Conservation (phyloP, 108 stramenopile genomes). For the Skeletonema potamos region DNA sequence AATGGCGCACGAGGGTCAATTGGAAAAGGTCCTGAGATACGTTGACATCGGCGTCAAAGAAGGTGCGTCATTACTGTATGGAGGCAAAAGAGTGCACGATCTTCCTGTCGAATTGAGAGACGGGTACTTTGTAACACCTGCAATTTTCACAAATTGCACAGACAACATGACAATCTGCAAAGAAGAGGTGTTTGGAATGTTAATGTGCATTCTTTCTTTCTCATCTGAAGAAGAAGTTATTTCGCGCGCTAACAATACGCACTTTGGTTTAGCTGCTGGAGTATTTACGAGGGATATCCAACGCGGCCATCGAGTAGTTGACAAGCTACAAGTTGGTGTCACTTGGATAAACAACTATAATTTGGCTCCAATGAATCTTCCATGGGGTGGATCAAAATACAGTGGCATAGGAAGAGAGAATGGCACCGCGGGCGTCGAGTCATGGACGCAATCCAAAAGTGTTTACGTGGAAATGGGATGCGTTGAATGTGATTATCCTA, state of each 20-base stretch:
- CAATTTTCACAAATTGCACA: constrained; percentile 54
- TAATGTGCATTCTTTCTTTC: constrained; percentile 65
- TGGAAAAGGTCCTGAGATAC: constrained; percentile 47
- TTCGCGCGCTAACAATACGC: constrained; percentile 66
- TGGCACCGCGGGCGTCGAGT: constrained; percentile 45
- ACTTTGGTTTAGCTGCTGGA: constrained; percentile 80
- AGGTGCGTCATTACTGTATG: constrained; percentile 46
- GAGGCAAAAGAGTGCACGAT: constrained; percentile 29
- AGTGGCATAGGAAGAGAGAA: constrained; percentile 71
- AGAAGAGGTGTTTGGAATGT: constrained; percentile 69
- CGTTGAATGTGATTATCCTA: constrained; percentile 27
- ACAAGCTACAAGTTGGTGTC: constrained; percentile 55
- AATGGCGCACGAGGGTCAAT: constrained; percentile 45
- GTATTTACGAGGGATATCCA: constrained; percentile 63
- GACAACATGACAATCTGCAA: constrained; percentile 57
- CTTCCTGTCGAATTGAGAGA: constrained; percentile 17
- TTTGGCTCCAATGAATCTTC: constrained; percentile 44
- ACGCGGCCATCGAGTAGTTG: constrained; percentile 54
- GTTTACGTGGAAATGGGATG: constrained; percentile 53
- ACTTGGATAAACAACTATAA: constrained; percentile 79
- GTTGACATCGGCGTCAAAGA: constrained; percentile 46
- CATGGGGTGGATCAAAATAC: constrained; percentile 61
- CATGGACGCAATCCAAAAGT: constrained; percentile 52
- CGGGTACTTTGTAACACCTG: constrained; percentile 56
- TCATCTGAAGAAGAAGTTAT: constrained; percentile 66